These are phyloP conservation scores for Apophysomyces sp. DNA, from an alignment of 371 early-diverging fungal species.

Conservation along the genomic window DNA sequence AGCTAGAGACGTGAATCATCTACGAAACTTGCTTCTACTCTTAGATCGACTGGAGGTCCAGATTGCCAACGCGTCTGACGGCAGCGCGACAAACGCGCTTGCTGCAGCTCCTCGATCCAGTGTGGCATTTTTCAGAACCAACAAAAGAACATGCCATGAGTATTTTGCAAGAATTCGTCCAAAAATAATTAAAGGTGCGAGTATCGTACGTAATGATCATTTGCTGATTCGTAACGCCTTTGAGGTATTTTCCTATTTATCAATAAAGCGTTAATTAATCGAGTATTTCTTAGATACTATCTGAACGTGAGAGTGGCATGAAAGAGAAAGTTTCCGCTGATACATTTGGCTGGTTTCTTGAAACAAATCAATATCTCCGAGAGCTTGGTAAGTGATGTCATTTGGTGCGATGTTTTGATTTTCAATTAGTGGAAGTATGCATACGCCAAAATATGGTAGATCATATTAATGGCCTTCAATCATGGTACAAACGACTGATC, in stretches of 20 bases:
- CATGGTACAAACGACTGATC: conserved; percentile 37
- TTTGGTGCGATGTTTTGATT: neutral
- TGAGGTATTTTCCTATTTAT: conserved; percentile 26
- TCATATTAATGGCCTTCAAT: conserved; percentile 34
- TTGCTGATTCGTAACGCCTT: conserved; percentile 45
- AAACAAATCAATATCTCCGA: conserved; percentile 18
- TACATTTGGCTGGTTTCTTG: conserved; percentile 18
- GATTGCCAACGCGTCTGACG: conserved; percentile 66
- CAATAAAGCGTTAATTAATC: neutral
- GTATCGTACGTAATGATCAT: conserved; percentile 35
- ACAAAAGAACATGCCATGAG: conserved; percentile 72
- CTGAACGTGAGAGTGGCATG: conserved; percentile 18
- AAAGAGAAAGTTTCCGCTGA: conserved; percentile 10
- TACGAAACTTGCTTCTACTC: conserved; percentile 52
- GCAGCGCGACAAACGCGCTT: conserved; percentile 52
- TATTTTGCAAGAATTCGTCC: conserved; percentile 71
- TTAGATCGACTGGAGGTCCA: conserved; percentile 77
- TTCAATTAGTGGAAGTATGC: conserved; percentile 24
- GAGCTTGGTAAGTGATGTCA: conserved; percentile 20
- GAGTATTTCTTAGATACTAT: neutral
- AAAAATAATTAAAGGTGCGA: conserved; percentile 45
- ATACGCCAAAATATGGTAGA: conserved; percentile 32
- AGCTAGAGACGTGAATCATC: conserved; percentile 9
- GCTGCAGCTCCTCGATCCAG: conserved; percentile 67
- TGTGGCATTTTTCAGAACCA: conserved; percentile 70